Evolutionary conservation across 163 green algal species (phyloP).

Genomic region (Scenedesmus sp.): DNA sequence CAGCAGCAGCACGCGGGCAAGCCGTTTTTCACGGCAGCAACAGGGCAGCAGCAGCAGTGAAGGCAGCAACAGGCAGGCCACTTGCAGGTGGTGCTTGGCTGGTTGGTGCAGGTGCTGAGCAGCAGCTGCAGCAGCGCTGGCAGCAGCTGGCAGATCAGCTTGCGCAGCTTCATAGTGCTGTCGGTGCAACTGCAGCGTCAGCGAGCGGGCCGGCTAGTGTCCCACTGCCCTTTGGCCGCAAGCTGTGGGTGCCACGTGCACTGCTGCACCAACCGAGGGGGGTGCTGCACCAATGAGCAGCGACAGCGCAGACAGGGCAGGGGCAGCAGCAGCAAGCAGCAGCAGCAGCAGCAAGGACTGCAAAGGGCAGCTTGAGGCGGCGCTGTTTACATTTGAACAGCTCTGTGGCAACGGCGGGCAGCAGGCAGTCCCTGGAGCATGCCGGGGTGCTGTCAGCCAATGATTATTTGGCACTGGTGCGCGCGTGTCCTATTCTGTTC

Average conservation of each 20-base stretch:
- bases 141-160: not conserved
- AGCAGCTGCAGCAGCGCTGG: constrained; percentile 17
- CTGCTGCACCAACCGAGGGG: not conserved
- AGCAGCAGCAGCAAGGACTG: constrained; percentile 1
- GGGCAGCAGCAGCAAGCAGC: constrained; percentile 18
- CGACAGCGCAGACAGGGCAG: not conserved
- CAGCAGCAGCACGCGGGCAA: not conserved
- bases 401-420: constrained; percentile 26
- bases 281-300: not conserved
- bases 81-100: not conserved
- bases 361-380: constrained; percentile 18
- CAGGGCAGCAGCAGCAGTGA: constrained; percentile 34
- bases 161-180: not conserved
- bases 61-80: not conserved
- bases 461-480: constrained; percentile 42
- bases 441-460: constrained; percentile 35
- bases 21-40: not conserved
- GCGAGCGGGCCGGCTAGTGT: not conserved
- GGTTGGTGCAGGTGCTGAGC: not conserved
- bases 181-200: not conserved
- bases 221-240: constrained; percentile 26
- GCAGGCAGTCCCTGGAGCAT: constrained; percentile 4
- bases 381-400: constrained; percentile 56
- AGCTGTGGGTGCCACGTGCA: constrained; percentile 17
- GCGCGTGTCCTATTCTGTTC: not conserved